Evolutionary conservation across 2,329 filamentous ascomycete genomes (phyloP).

Genomic region (Xylariaceae sp.): DNA sequence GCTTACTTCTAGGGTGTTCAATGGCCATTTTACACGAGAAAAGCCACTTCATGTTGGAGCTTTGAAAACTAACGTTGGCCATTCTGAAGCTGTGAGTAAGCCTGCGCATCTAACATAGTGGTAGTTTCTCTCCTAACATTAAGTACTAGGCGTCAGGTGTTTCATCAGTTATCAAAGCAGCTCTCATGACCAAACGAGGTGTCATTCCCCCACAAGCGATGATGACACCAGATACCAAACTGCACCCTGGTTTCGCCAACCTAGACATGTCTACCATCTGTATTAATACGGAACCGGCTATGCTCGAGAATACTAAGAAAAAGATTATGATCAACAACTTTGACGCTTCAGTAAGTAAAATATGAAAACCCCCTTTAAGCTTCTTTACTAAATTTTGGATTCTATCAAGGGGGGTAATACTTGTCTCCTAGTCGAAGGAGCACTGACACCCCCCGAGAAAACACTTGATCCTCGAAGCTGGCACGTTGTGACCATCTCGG

Average conservation of each 20-base stretch:
- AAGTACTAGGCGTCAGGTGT: constrained; percentile 36
- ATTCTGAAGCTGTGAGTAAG: neutral
- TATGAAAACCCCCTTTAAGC: no score
- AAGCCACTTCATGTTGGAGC: constrained; percentile 49
- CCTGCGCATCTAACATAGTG: neutral
- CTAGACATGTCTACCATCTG: constrained; percentile 10
- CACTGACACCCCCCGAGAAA: constrained; percentile 32
- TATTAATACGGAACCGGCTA: constrained; percentile 8
- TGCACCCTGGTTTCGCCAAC: constrained; percentile 7
- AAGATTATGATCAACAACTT: constrained; percentile 52
- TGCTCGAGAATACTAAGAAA: constrained; percentile 1
- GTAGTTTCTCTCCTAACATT: constrained; percentile 31
- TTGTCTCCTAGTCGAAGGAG: constrained; percentile 53
- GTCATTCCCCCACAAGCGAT: constrained; percentile 51
- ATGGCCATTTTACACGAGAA: constrained; percentile 38
- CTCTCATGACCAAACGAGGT: constrained; percentile 49
- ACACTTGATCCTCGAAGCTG: constrained; percentile 43
- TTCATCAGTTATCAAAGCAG: constrained; percentile 44
- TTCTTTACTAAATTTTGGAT: no score
- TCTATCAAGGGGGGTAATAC: constrained; percentile 57
- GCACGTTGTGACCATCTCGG: constrained; percentile 51
- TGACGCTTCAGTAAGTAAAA: constrained; percentile 38
- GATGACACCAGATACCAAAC: constrained; percentile 37
- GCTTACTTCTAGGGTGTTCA: constrained; percentile 60
- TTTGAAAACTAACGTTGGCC: constrained; percentile 45